phyloP scores from a whole-genome alignment of 257 asterid species.

The Striga asiatica region DNA sequence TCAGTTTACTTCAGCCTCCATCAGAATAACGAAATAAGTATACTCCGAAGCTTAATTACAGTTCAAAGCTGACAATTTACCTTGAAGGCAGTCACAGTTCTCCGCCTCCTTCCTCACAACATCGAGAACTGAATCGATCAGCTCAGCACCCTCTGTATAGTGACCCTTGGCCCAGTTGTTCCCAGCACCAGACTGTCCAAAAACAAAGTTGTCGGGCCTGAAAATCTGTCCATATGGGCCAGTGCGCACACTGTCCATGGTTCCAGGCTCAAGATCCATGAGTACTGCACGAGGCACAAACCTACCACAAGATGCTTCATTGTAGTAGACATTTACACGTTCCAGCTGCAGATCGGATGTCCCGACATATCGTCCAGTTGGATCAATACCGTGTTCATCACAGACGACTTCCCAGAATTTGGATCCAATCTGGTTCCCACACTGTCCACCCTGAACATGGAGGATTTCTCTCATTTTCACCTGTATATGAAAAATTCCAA shows the following conservation, averaged over 20 bases:
- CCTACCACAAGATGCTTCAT: constrained; percentile 87
- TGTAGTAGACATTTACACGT: constrained; percentile 80
- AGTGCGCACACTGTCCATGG: constrained; percentile 90
- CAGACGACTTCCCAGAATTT: constrained; percentile 92
- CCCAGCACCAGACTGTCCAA: constrained; percentile 86
- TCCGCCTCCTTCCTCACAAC: constrained; percentile 82
- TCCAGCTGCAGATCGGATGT: constrained; percentile 82
- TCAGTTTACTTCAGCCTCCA: neutral
- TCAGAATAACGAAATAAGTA: too few relatives aligned
- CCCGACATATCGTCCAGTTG: constrained; percentile 72
- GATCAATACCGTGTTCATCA: constrained; percentile 85
- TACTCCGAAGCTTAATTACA: too few relatives aligned
- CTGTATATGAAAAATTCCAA: constrained; percentile 15
- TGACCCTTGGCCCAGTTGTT: constrained; percentile 87
- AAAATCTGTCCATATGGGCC: constrained; percentile 80
- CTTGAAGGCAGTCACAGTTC: constrained; percentile 86
- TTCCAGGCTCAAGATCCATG: constrained; percentile 93
- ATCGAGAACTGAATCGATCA: constrained; percentile 76
- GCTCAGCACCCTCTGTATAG: constrained; percentile 87
- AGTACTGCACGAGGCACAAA: constrained; percentile 93
- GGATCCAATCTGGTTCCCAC: constrained; percentile 90
- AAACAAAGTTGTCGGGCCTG: constrained; percentile 78
- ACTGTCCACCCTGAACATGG: constrained; percentile 81
- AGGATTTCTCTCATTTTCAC: constrained; percentile 88
- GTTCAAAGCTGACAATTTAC: constrained; percentile 21